phyloP scores from a whole-genome alignment of 2,329 filamentous ascomycete genomes.

The Sphaerulina musiva region DNA sequence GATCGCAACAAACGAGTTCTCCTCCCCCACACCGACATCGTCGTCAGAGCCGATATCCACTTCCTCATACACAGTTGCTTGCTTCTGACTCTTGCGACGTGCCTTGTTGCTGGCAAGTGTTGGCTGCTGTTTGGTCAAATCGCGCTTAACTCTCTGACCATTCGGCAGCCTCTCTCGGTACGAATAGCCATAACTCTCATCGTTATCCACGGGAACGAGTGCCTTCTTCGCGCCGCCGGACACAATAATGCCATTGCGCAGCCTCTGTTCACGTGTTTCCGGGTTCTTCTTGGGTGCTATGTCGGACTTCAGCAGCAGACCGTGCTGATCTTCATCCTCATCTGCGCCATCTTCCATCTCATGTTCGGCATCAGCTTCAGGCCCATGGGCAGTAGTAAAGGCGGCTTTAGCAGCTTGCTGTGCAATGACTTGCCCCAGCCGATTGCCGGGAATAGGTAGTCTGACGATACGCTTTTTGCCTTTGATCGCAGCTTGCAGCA shows the following conservation, averaged over 20 bases:
- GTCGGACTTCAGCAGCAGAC: conserved; percentile 31
- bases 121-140: conserved; percentile 12
- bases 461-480: conserved; percentile 41
- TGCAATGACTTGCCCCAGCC: conserved; percentile 35
- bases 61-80: conserved; percentile 39
- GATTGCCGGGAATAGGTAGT: conserved; percentile 34
- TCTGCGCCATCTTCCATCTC: conserved; percentile 21
- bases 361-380: conserved; percentile 29
- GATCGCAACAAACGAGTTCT: conserved; percentile 15
- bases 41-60: conserved; percentile 42
- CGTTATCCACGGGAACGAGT: conserved; percentile 30
- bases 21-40: conserved; percentile 31
- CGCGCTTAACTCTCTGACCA: conserved; percentile 21
- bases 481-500: conserved; percentile 42
- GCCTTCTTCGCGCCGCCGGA: conserved; percentile 30
- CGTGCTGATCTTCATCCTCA: conserved; percentile 17
- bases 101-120: conserved; percentile 19
- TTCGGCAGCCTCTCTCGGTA: conserved; percentile 31
- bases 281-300: conserved; percentile 28
- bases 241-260: conserved; percentile 25
- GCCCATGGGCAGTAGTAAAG: conserved; percentile 17
- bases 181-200: conserved; percentile 29
- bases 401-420: conserved; percentile 29
- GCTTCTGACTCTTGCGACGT: conserved; percentile 15
- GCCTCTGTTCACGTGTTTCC: conserved; percentile 37